These are phyloP conservation scores for Ceratobasidium sp. DNA, from an alignment of 1,284 basidiomycete genomes.

Conservation along the genomic window DNA sequence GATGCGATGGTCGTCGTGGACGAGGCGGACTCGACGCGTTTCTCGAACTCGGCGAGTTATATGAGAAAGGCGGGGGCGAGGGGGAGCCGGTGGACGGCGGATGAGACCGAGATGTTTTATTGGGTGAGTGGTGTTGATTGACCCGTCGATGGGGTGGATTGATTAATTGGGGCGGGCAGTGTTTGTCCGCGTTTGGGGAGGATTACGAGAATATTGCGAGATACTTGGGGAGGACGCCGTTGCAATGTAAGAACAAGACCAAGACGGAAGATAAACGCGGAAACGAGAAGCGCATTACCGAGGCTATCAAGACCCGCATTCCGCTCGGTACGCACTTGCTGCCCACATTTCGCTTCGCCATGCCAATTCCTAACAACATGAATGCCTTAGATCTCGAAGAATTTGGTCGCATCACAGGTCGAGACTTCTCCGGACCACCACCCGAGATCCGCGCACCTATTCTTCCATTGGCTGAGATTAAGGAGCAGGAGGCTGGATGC, in stretches of 20 bases:
- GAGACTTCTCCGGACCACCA: slow-evolving; percentile 45
- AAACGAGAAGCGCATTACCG: slow-evolving; percentile 47
- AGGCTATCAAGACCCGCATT: slow-evolving; percentile 43
- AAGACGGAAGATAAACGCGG: slow-evolving; percentile 51
- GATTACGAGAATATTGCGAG: slow-evolving; percentile 57
- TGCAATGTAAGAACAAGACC: slow-evolving; percentile 55
- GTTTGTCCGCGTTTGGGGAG: slow-evolving; percentile 53
- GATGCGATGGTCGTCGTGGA: slow-evolving; percentile 53
- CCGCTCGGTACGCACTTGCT: slow-evolving; percentile 43
- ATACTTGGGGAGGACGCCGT: slow-evolving; percentile 53
- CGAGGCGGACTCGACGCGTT: slow-evolving; percentile 52
- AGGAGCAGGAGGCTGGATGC: not conserved
- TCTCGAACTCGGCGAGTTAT: slow-evolving; percentile 54
- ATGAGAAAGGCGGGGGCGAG: slow-evolving; percentile 48
- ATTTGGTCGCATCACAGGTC: slow-evolving; percentile 43
- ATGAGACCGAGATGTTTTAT: slow-evolving; percentile 54
- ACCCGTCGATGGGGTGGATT: not conserved
- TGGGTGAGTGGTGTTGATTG: slow-evolving; percentile 45
- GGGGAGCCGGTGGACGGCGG: slow-evolving; percentile 51
- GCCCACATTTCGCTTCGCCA: not conserved
- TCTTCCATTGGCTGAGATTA: slow-evolving; percentile 2
- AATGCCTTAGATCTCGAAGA: slow-evolving; percentile 43
- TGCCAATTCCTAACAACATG: not conserved
- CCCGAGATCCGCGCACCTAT: slow-evolving; percentile 40
- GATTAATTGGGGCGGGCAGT: slow-evolving; percentile 11